These are phyloP conservation scores for Talaromyces trachyspermus DNA, from an alignment of 495 filamentous ascomycete genomes.

Conservation along the genomic window DNA sequence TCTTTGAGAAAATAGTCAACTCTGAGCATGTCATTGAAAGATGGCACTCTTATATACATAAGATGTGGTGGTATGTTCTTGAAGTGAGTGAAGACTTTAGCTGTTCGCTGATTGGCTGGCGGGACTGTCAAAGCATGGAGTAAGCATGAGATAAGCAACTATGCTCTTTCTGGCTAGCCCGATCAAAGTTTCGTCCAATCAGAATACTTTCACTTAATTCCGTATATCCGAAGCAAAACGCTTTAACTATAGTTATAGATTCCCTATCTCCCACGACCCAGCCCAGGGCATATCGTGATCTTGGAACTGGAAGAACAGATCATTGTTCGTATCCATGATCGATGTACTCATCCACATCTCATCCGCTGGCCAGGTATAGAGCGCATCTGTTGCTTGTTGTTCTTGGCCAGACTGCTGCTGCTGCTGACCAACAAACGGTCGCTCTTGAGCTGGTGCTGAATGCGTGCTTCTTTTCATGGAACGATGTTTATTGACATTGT, in stretches of 20 bases:
- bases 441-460: constrained; percentile 2
- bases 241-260: no score
- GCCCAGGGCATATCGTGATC: constrained; percentile 21
- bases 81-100: neutral
- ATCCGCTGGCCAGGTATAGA: constrained; percentile 2
- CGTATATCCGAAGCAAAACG: no score
- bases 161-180: no score
- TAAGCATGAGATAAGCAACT: no score
- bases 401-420: neutral
- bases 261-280: constrained; percentile 22
- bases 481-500: neutral
- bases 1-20: neutral
- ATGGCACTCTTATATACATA: neutral
- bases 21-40: neutral
- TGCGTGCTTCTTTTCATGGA: neutral
- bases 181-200: no score
- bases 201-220: no score
- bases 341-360: constrained; percentile 23
- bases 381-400: neutral
- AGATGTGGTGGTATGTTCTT: neutral
- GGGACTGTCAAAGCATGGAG: neutral
- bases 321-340: constrained; percentile 20
- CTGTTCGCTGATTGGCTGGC: neutral
- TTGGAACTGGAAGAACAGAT: constrained; percentile 25
- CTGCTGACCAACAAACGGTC: neutral